phyloP scores from a whole-genome alignment of 768 basidiomycete species.

The Leccinum incarnatum region DNA sequence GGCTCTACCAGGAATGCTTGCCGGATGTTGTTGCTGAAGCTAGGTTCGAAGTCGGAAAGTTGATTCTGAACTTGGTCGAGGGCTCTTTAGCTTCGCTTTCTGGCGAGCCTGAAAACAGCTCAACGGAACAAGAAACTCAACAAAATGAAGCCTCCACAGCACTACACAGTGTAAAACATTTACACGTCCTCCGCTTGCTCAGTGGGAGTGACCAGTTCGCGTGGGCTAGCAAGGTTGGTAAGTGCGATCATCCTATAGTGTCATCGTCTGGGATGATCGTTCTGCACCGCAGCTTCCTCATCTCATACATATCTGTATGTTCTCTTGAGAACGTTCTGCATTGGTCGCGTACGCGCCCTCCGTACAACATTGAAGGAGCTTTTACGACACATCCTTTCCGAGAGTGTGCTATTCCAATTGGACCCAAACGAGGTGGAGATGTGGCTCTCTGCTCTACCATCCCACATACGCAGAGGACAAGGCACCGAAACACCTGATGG shows the following conservation, averaged over 20 bases:
- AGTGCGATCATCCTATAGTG: conserved; percentile 18
- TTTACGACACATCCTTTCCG: conserved; percentile 60
- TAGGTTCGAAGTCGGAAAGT: conserved; percentile 82
- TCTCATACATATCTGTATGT: conserved; percentile 68
- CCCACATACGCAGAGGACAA: conserved; percentile 29
- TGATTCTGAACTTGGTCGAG: conserved; percentile 51
- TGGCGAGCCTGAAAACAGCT: neutral
- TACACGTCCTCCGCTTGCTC: conserved; percentile 77
- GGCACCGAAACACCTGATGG: conserved; percentile 50
- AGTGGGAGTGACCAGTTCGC: conserved; percentile 74
- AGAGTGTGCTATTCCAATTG: conserved; percentile 79
- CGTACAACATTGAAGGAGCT: conserved; percentile 51
- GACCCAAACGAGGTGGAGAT: conserved; percentile 64
- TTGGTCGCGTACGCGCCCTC: conserved; percentile 49
- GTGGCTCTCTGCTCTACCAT: conserved; percentile 72
- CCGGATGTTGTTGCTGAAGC: conserved; percentile 74
- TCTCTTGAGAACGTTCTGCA: conserved; percentile 63
- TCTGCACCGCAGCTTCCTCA: conserved; percentile 35
- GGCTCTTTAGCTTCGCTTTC: conserved; percentile 25
- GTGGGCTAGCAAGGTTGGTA: conserved; percentile 75
- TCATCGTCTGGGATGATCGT: neutral
- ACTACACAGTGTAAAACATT: conserved; percentile 58
- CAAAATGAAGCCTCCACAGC: conserved; percentile 16
- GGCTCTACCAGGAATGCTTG: conserved; percentile 79
- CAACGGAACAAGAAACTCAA: conserved; percentile 14